These are phyloP conservation scores for Dactylellina haptotyla DNA, from an alignment of 2,329 filamentous ascomycete species.

Conservation along the genomic window DNA sequence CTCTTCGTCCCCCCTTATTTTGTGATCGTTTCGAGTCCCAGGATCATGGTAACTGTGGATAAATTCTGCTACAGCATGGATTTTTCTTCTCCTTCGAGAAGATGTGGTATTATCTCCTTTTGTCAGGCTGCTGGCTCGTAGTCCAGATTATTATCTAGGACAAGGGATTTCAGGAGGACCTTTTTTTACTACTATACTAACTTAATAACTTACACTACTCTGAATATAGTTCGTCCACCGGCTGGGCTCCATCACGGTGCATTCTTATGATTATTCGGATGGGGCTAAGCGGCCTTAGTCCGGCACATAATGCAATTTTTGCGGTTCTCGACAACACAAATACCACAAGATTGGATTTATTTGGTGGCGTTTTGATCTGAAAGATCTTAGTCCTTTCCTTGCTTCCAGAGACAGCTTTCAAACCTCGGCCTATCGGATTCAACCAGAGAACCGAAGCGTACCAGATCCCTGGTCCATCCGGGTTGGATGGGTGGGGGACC, in stretches of 20 bases:
- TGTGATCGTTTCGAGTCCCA: slow-evolving; percentile 50
- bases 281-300: slow-evolving; percentile 21
- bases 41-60: slow-evolving; percentile 49
- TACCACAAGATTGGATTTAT: slow-evolving; percentile 22
- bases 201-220: too few relatives aligned
- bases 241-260: too few relatives aligned
- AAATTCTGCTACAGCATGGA: slow-evolving; percentile 47
- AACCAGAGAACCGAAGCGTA: slow-evolving; percentile 41
- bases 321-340: slow-evolving; percentile 35
- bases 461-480: slow-evolving; percentile 51
- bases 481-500: slow-evolving; percentile 29
- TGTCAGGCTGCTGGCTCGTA: too few relatives aligned
- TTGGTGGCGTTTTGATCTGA: slow-evolving; percentile 45
- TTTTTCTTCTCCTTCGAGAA: slow-evolving; percentile 30
- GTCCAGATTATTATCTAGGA: too few relatives aligned
- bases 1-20: slow-evolving; percentile 40
- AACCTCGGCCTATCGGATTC: slow-evolving; percentile 51
- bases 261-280: background rate
- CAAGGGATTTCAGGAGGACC: too few relatives aligned
- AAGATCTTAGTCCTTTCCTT: slow-evolving; percentile 27
- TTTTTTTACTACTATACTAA: background rate
- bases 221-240: too few relatives aligned
- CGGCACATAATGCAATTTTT: slow-evolving; percentile 22
- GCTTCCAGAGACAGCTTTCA: slow-evolving; percentile 17
- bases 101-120: slow-evolving; percentile 1